These are phyloP conservation scores for Debaryomyces psychrophilus DNA, from an alignment of 1,139 yeast genomes.

Conservation along the genomic window DNA sequence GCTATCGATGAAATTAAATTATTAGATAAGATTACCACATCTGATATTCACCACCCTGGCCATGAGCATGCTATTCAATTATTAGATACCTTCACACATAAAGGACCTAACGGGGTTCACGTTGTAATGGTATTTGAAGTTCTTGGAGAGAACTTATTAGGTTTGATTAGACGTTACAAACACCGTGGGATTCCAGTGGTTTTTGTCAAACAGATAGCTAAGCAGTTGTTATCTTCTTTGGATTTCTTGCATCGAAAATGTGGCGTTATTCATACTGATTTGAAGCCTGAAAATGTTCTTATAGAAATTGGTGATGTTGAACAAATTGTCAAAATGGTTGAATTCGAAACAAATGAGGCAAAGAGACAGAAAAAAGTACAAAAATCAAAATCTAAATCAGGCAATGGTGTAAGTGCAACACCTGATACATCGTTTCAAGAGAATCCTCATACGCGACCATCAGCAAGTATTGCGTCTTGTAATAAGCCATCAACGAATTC, in stretches of 20 bases:
- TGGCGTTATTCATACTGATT: slow-evolving; percentile 90
- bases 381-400: slow-evolving; percentile 27
- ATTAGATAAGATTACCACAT: slow-evolving; percentile 49
- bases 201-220: slow-evolving; percentile 78
- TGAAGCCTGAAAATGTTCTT: slow-evolving; percentile 88
- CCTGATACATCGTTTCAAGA: slow-evolving; percentile 20
- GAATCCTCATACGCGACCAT: slow-evolving; percentile 11
- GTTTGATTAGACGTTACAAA: slow-evolving; percentile 66
- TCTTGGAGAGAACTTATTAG: slow-evolving; percentile 77
- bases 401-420: slow-evolving; percentile 17
- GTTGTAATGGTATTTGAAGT: slow-evolving; percentile 90
- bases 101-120: slow-evolving; percentile 77
- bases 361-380: slow-evolving; percentile 43
- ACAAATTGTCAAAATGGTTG: slow-evolving; percentile 60
- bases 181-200: slow-evolving; percentile 75
- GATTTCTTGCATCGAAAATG: slow-evolving; percentile 83
- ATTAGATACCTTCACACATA: slow-evolving; percentile 66
- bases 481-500: slow-evolving; percentile 27
- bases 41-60: slow-evolving; percentile 63
- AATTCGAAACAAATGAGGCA: slow-evolving; percentile 53
- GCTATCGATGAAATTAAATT: slow-evolving; percentile 79
- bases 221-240: slow-evolving; percentile 72
- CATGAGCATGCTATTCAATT: slow-evolving; percentile 65
- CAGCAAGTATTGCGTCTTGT: slow-evolving; percentile 1
- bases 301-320: slow-evolving; percentile 81